Conservation (phyloP, 352 stramenopile species). For the Pythium aphanidermatum region DNA sequence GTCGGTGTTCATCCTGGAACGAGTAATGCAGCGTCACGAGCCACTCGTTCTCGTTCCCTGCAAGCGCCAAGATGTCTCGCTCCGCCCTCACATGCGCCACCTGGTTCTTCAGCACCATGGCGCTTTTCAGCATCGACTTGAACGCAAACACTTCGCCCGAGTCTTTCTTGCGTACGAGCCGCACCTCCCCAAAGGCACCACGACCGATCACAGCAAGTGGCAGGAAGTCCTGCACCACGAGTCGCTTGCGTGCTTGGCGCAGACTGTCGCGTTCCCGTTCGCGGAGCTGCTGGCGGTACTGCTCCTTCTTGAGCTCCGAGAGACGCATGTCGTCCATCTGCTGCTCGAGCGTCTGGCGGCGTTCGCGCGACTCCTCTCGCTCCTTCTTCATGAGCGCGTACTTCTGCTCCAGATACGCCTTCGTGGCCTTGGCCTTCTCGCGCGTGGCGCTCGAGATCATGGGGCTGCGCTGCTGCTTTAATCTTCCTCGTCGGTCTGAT, state of each 20-base stretch:
- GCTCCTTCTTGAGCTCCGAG: conserved; percentile 66
- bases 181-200: conserved; percentile 98
- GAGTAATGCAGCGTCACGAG: conserved; percentile 97
- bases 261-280: conserved; percentile 74
- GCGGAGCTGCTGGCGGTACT: conserved; percentile 74
- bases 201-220: conserved; percentile 95
- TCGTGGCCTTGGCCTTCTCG: conserved; percentile 84
- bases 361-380: conserved; percentile 72
- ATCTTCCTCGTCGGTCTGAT: too few relatives aligned
- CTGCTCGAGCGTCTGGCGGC: conserved; percentile 71
- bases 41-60: conserved; percentile 95
- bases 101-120: conserved; percentile 90
- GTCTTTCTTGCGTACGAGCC: conserved; percentile 78
- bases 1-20: conserved; percentile 90
- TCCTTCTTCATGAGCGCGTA: conserved; percentile 87
- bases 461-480: background rate
- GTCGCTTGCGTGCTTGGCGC: conserved; percentile 73
- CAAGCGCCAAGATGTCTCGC: conserved; percentile 93
- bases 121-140: conserved; percentile 90
- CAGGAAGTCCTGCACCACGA: conserved; percentile 93
- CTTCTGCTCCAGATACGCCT: conserved; percentile 87
- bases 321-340: conserved; percentile 80
- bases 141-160: conserved; percentile 87
- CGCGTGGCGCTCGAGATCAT: conserved; percentile 85
- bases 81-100: conserved; percentile 97